Evolutionary conservation across 768 basidiomycete genomes (phyloP).

Genomic region (Punctularia strigosozonata): DNA sequence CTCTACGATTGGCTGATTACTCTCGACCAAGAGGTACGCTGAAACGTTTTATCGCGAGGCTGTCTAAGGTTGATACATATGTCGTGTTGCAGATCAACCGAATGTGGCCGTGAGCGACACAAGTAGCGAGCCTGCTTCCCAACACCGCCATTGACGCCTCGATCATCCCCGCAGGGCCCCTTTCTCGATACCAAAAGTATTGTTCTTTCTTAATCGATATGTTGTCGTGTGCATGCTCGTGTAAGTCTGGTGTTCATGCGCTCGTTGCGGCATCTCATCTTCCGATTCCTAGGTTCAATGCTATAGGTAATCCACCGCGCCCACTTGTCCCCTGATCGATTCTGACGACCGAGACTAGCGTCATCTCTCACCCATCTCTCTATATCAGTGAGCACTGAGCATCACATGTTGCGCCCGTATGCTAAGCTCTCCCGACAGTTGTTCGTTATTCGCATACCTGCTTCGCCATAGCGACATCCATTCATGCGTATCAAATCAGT

Average conservation of each 20-base stretch:
- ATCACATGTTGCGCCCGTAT: background rate
- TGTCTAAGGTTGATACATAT: background rate
- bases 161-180: slow-evolving; percentile 9
- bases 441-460: too few species aligned
- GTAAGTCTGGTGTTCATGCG: slow-evolving; percentile 9
- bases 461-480: too few species aligned
- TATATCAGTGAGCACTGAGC: background rate
- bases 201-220: slow-evolving; percentile 19
- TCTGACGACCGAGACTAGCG: background rate
- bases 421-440: slow-evolving; percentile 5
- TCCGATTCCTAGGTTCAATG: slow-evolving; percentile 12
- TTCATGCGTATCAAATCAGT: too few species aligned
- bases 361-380: slow-evolving; percentile 2
- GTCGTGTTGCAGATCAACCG: background rate
- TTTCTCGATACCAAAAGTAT: slow-evolving; percentile 17
- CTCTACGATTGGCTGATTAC: slow-evolving; percentile 17
- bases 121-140: background rate
- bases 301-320: slow-evolving; percentile 9
- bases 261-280: background rate
- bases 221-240: slow-evolving; percentile 17
- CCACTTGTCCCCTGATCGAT: background rate
- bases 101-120: slow-evolving; percentile 14
- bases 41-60: too few species aligned
- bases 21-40: slow-evolving; percentile 15
- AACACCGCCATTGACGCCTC: background rate